phyloP scores from a whole-genome alignment of 805 yeast genomes.

The Maudiozyma pseudohumilis region DNA sequence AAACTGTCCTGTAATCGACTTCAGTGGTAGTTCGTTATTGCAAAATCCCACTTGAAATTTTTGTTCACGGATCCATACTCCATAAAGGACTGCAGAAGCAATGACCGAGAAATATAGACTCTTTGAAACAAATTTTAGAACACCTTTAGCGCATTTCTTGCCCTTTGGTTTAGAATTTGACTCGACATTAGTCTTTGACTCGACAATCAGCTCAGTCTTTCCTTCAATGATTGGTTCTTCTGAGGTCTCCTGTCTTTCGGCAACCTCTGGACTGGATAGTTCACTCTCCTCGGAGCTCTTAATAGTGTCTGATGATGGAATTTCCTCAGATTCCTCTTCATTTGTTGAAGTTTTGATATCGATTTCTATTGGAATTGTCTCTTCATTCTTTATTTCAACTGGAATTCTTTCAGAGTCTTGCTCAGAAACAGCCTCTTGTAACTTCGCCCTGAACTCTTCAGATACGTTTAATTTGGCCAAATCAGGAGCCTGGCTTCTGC shows the following conservation, averaged over 20 bases:
- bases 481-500: slow-evolving; percentile 22
- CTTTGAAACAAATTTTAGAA: neutral
- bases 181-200: neutral
- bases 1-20: neutral
- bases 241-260: too few relatives aligned
- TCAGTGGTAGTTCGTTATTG: slow-evolving; percentile 28
- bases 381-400: slow-evolving; percentile 1
- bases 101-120: neutral
- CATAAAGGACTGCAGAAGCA: slow-evolving; percentile 31
- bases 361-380: neutral
- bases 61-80: slow-evolving; percentile 55
- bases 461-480: slow-evolving; percentile 24
- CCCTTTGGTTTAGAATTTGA: neutral
- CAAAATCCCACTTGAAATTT: slow-evolving; percentile 60
- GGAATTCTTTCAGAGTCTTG: neutral
- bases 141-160: neutral
- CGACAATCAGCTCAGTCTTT: neutral
- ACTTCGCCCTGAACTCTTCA: slow-evolving; percentile 28
- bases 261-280: too few relatives aligned
- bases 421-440: slow-evolving; percentile 7
- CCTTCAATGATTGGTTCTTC: too few relatives aligned
- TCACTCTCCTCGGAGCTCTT: too few relatives aligned
- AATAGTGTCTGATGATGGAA: too few relatives aligned
- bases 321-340: too few relatives aligned
- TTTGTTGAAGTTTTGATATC: neutral